Percentiles rank a stretch among this genome's conserved stretches.
Conservation (phyloP, 2,329 filamentous ascomycete genomes). For the Ascochyta pisi region DNA sequence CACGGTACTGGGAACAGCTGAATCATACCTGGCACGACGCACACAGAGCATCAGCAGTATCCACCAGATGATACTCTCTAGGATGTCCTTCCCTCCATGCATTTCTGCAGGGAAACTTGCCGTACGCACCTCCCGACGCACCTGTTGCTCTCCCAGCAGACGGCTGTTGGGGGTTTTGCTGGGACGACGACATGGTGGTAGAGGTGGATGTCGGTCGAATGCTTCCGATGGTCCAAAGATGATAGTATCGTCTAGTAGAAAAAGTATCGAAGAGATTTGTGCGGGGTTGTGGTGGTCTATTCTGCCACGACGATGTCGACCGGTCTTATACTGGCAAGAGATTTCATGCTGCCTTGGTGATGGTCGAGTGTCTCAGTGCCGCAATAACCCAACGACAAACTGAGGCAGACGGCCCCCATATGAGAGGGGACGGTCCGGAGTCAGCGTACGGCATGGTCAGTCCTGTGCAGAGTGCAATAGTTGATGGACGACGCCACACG, state of each 20-base stretch:
- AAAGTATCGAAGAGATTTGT: conserved; percentile 15
- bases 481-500: conserved; percentile 17
- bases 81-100: conserved; percentile 30
- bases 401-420: conserved; percentile 22
- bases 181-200: conserved; percentile 25
- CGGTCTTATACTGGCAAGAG: conserved; percentile 15
- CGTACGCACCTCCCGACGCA: conserved; percentile 32
- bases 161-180: conserved; percentile 22
- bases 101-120: conserved; percentile 30
- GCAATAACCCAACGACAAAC: conserved; percentile 17
- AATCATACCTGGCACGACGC: conserved; percentile 34
- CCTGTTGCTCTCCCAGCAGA: conserved; percentile 32
- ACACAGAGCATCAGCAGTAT: conserved; percentile 28
- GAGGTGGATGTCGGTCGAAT: conserved; percentile 5
- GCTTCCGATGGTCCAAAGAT: not conserved
- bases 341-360: conserved; percentile 18
- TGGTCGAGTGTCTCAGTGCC: conserved; percentile 19
- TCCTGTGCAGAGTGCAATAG: conserved; percentile 15
- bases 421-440: conserved; percentile 16
- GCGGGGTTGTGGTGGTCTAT: conserved; percentile 16
- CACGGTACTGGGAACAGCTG: conserved; percentile 18
- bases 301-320: conserved; percentile 14
- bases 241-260: conserved; percentile 10
- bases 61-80: conserved; percentile 26
- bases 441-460: conserved; percentile 19